Percentiles rank a stretch among this genome's conserved stretches.
Evolutionary conservation across 768 basidiomycete species (phyloP).

Genomic region (Dioszegia aurantiaca): DNA sequence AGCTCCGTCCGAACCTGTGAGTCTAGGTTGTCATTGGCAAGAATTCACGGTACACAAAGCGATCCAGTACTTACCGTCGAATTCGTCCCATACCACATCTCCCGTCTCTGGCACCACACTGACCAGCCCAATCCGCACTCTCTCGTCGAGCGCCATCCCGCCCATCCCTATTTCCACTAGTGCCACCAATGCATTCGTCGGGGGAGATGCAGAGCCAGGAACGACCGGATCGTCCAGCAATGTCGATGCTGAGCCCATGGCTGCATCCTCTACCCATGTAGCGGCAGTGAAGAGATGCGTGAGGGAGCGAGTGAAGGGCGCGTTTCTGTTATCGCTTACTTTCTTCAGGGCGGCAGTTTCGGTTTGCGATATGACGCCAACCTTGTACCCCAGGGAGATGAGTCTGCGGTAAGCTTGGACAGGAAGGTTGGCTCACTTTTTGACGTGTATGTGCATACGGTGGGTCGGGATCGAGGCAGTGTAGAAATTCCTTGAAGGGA

Average conservation of each 20-base stretch:
- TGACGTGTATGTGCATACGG: slow-evolving; percentile 52
- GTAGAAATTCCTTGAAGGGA: slow-evolving; percentile 52
- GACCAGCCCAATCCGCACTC: slow-evolving; percentile 66
- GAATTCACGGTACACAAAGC: too few relatives aligned
- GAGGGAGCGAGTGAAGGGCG: slow-evolving; percentile 56
- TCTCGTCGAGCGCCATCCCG: slow-evolving; percentile 56
- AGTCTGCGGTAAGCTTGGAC: slow-evolving; percentile 30
- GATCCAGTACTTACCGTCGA: slow-evolving; percentile 73
- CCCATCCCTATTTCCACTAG: slow-evolving; percentile 62
- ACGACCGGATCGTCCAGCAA: slow-evolving; percentile 47
- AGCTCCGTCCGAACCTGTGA: slow-evolving; percentile 81
- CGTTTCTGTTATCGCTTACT: slow-evolving; percentile 49
- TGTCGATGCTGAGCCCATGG: slow-evolving; percentile 44
- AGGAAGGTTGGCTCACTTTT: slow-evolving; percentile 35
- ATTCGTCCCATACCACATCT: slow-evolving; percentile 90
- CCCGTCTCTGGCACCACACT: slow-evolving; percentile 82
- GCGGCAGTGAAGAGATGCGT: slow-evolving; percentile 79
- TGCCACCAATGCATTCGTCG: slow-evolving; percentile 71
- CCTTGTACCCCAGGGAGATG: slow-evolving; percentile 51
- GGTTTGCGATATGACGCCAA: slow-evolving; percentile 52
- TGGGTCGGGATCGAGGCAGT: slow-evolving; percentile 51
- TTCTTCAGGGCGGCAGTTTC: slow-evolving; percentile 54
- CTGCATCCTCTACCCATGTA: slow-evolving; percentile 72
- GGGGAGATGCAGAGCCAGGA: slow-evolving; percentile 54
- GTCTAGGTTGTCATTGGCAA: too few relatives aligned